Base-by-base conservation (phyloP, 225 moss, liverwort and hornwort species). In the Pseudisothecium myosuroides region DNA sequence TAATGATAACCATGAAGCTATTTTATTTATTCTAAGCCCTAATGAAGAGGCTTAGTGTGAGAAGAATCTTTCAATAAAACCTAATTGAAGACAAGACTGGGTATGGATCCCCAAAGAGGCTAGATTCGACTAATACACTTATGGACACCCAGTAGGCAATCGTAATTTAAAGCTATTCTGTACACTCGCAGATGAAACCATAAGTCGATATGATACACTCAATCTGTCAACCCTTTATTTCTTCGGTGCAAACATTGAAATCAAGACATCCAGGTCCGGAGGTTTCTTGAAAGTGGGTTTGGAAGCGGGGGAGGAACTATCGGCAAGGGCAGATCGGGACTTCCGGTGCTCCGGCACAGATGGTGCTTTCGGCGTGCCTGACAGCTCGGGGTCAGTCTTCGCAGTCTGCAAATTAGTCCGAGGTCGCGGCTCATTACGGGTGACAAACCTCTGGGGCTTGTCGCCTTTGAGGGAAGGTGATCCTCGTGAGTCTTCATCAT, bases 351-450 rank as follows among this genome's bases (percentile, higher is more conserved):
- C 92, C 85, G 81, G 43, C n/a, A 36, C 11, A 59, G 85, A 23
- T 47, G 75, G 47, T 31, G 43, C 28, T 66, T 28, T 91, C 39
- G 60, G 66, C 83, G 60, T 32, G 28, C 43, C 26, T 32, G 68
- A 66, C 66, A 91, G 50, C 65, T 87, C 88, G 50, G 91, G 93
- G 14, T 88, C 93, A 43, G 91, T 93, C 87, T 87, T 91, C 45
- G 16, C 87, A 73, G 31, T 91, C 87, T 81, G 56, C 87, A 92
- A 82, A 31, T 76, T 76, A 12, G 92, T 71, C 72, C 78, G 87
- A 86, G 63, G 10, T 61, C 81, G 89, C 55, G 84, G 58, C n/a
- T 80, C 86, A 45, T 52, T 60, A 43, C 47, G 54, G 69, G 61
- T 68, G 43, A 80, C 67, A 80, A 86, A 88, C 55, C 80, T 86